These are phyloP conservation scores for Apiosordaria backusii DNA, from an alignment of 495 filamentous ascomycete species.

Conservation along the genomic window DNA sequence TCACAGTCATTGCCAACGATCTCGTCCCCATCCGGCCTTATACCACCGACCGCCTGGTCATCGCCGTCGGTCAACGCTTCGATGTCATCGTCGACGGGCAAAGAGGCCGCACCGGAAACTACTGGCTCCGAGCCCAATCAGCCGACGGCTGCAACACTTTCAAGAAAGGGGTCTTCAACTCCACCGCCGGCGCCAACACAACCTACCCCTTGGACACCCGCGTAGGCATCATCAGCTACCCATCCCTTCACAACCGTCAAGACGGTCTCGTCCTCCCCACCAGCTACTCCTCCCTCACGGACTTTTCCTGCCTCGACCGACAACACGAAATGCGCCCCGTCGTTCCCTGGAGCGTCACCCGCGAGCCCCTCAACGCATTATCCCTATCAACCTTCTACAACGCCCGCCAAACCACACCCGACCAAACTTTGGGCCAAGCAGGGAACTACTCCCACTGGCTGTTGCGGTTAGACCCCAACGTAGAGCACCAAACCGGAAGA, in stretches of 20 bases:
- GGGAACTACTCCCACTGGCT: slow-evolving; percentile 23
- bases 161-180: slow-evolving; percentile 22
- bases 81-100: slow-evolving; percentile 64
- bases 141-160: slow-evolving; percentile 54
- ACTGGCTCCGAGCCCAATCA: slow-evolving; percentile 2
- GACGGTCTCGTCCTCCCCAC: neutral
- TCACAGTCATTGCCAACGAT: slow-evolving; percentile 53
- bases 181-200: slow-evolving; percentile 16
- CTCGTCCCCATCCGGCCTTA: slow-evolving; percentile 52
- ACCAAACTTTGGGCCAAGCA: slow-evolving; percentile 20
- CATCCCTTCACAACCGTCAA: neutral
- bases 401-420: slow-evolving; percentile 11
- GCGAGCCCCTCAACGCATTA: slow-evolving; percentile 16
- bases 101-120: slow-evolving; percentile 36
- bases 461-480: slow-evolving; percentile 31
- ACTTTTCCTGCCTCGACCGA: neutral
- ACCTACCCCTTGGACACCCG: slow-evolving; percentile 18
- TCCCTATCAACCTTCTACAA: slow-evolving; percentile 12
- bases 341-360: slow-evolving; percentile 17
- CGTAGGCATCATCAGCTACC: neutral
- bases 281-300: slow-evolving; percentile 2
- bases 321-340: slow-evolving; percentile 19
- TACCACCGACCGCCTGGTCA: slow-evolving; percentile 40
- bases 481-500: neutral
- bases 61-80: slow-evolving; percentile 68